A percentile compares a stretch with the other conserved stretches of the same genome.
phyloP scores from a whole-genome alignment of 169 alveolate species.

The Eimeria tenella region DNA sequence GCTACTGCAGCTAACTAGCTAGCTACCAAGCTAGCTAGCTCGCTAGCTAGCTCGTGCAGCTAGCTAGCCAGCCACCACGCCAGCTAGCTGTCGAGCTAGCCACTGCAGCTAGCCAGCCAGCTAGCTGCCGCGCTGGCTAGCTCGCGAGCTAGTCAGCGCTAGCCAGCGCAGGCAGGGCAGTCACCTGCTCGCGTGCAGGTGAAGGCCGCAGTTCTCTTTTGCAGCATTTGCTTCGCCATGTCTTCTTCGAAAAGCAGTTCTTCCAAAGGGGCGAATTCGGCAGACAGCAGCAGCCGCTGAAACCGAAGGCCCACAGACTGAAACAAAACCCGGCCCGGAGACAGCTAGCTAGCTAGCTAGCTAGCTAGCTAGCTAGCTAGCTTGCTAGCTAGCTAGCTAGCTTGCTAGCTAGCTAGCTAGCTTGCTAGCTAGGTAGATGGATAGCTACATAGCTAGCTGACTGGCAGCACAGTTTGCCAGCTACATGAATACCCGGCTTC shows the following conservation, averaged over 20 bases:
- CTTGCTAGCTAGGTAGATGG: no score
- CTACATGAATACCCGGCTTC: no score
- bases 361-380: not conserved
- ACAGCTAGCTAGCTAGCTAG: not conserved
- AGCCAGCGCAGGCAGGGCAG: not conserved
- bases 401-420: not conserved
- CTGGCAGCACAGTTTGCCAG: not conserved
- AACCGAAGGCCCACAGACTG: slow-evolving; percentile 73
- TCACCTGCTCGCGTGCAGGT: slow-evolving; percentile 40
- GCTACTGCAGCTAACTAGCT: no score
- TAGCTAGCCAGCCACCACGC: not conserved
- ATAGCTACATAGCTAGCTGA: no score
- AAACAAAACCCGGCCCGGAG: slow-evolving; percentile 51
- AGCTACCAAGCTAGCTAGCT: not conserved
- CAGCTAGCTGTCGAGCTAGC: not conserved
- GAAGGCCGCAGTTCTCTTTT: slow-evolving; percentile 34
- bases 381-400: not conserved
- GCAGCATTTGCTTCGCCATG: slow-evolving; percentile 65
- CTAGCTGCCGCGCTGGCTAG: not conserved
- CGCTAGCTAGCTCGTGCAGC: not conserved
- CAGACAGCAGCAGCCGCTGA: slow-evolving; percentile 31
- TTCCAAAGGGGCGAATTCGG: slow-evolving; percentile 19
- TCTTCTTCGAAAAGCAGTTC: slow-evolving; percentile 53
- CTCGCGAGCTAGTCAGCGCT: not conserved
- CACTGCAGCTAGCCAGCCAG: not conserved